Evolutionary conservation across 1,139 yeast species (phyloP).

Genomic region (Blastobotrys arbuscula): DNA sequence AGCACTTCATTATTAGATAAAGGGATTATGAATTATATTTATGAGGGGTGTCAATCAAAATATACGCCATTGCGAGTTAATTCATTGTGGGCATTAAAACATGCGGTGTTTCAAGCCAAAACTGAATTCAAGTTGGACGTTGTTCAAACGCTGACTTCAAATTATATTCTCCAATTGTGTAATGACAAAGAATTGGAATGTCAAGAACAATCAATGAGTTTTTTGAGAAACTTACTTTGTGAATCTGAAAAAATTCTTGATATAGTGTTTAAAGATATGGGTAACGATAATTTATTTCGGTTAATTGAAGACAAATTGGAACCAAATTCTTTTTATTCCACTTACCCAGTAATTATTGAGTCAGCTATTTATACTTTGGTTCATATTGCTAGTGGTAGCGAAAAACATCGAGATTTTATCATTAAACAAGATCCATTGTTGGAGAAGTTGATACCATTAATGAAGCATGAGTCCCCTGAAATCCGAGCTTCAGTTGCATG

Average conservation of each 20-base stretch:
- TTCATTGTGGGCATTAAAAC: conserved; percentile 53
- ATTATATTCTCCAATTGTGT: conserved; percentile 46
- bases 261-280: conserved; percentile 36
- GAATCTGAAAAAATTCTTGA: conserved; percentile 52
- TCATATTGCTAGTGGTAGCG: conserved; percentile 49
- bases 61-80: conserved; percentile 40
- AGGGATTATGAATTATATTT: conserved; percentile 48
- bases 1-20: conserved; percentile 52
- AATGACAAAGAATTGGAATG: conserved; percentile 47
- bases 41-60: conserved; percentile 33
- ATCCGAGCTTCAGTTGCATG: conserved; percentile 53
- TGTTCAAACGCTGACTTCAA: conserved; percentile 45
- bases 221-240: conserved; percentile 70
- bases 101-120: conserved; percentile 44
- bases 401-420: conserved; percentile 43
- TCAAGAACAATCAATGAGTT: conserved; percentile 63
- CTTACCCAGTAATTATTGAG: conserved; percentile 33
- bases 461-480: conserved; percentile 36
- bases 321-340: conserved; percentile 9
- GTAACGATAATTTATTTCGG: conserved; percentile 30
- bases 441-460: conserved; percentile 33
- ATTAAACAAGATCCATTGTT: conserved; percentile 41
- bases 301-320: conserved; percentile 26
- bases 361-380: conserved; percentile 51
- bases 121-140: conserved; percentile 31